These are phyloP conservation scores for Clitoria ternatea DNA, from an alignment of 306 rosid genomes.

Conservation along the genomic window DNA sequence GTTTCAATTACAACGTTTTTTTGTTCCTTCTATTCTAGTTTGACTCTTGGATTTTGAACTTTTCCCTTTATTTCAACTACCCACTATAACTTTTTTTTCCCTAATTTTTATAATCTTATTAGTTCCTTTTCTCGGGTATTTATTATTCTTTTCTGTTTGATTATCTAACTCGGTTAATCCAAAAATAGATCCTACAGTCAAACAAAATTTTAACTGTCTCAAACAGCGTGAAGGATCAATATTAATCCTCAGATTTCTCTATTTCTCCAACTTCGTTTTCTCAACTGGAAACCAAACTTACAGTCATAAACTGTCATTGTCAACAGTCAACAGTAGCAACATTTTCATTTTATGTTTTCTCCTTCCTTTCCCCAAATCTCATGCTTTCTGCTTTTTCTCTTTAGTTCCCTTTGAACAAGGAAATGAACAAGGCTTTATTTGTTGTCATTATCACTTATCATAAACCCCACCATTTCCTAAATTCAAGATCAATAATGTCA, in stretches of 20 bases:
- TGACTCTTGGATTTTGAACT: not conserved
- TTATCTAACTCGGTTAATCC: too few species aligned
- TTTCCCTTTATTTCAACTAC: conserved; percentile 11
- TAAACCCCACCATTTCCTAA: not conserved
- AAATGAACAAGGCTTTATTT: conserved; percentile 19
- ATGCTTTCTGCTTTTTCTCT: conserved; percentile 20
- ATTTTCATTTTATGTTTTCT: not conserved
- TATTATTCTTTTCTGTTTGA: conserved; percentile 13
- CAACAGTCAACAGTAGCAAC: not conserved
- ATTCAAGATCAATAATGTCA: not conserved
- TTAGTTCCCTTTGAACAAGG: conserved; percentile 22
- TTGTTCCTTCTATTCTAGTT: not conserved
- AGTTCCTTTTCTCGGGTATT: not conserved
- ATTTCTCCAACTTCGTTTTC: too few species aligned
- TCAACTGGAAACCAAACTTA: too few species aligned
- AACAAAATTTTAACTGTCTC: too few species aligned
- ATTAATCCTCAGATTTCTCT: too few species aligned
- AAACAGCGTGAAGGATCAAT: too few species aligned
- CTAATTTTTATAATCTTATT: not conserved
- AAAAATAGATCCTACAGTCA: too few species aligned
- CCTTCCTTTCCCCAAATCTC: conserved; percentile 12
- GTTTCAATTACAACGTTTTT: not conserved
- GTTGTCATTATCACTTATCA: conserved; percentile 24
- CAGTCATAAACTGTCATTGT: too few species aligned
- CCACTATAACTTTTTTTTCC: not conserved